Evolutionary conservation across 2,329 filamentous ascomycete species (phyloP).

Genomic region (Botryosphaeria agaves): DNA sequence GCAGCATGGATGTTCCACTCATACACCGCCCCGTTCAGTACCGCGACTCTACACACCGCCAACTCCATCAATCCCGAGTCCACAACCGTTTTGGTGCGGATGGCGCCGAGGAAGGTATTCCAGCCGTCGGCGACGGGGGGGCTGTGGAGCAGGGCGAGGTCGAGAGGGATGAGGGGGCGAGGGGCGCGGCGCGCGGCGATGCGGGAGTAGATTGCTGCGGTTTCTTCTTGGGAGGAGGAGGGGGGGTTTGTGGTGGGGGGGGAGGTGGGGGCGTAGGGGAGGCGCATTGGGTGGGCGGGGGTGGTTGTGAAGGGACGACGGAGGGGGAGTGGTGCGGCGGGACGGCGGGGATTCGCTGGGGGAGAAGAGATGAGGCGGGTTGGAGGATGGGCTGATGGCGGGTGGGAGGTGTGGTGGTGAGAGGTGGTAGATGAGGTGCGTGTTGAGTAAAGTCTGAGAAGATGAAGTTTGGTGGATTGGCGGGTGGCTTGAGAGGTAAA

Average conservation of each 20-base stretch:
- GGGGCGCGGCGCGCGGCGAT: conserved; percentile 49
- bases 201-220: conserved; percentile 38
- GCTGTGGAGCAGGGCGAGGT: conserved; percentile 35
- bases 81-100: conserved; percentile 35
- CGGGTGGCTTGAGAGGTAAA: too few species aligned
- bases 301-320: too few species aligned
- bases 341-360: too few species aligned
- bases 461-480: too few species aligned
- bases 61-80: conserved; percentile 47
- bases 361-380: too few species aligned
- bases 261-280: conserved; percentile 45
- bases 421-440: too few species aligned
- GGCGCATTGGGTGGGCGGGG: conserved; percentile 33
- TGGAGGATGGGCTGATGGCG: too few species aligned
- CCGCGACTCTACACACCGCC: conserved; percentile 65
- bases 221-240: conserved; percentile 30
- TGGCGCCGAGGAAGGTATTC: conserved; percentile 39
- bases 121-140: conserved; percentile 39
- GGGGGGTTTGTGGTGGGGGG: conserved; percentile 33
- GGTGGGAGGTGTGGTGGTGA: too few species aligned
- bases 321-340: too few species aligned
- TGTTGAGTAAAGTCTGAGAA: too few species aligned
- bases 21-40: conserved; percentile 67
- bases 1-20: conserved; percentile 72
- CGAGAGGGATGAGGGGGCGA: conserved; percentile 46